Evolutionary conservation across 1,139 yeast species (phyloP).

Genomic region (Taphrina flavorubra): DNA sequence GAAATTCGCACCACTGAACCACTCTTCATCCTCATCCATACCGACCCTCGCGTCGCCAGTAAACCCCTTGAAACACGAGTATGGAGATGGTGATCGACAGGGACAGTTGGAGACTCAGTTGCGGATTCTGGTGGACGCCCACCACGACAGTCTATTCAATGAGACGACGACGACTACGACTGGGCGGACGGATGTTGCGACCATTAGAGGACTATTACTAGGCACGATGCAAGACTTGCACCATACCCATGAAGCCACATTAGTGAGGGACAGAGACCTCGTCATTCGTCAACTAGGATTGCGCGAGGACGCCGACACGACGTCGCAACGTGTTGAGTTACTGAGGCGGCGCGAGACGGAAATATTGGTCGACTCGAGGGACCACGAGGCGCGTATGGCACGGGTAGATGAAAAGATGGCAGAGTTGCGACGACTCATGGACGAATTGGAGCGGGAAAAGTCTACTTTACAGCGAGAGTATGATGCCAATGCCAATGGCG

Average conservation of each 20-base stretch:
- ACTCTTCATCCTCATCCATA: not conserved
- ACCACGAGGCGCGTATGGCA: not conserved
- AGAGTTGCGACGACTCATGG: not conserved
- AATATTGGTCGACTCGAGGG: not conserved
- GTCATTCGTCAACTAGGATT: not conserved
- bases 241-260: not conserved
- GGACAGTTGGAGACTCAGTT: not conserved
- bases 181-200: not conserved
- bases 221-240: not conserved
- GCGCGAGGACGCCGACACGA: not conserved
- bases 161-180: too few relatives aligned
- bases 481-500: not conserved
- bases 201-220: not conserved
- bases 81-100: too few relatives aligned
- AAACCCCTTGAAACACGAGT: too few relatives aligned
- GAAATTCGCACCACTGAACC: slow-evolving; percentile 12
- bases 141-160: not conserved
- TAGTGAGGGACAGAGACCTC: not conserved
- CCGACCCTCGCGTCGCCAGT: too few relatives aligned
- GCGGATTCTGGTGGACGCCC: slow-evolving; percentile 4
- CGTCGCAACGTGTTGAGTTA: not conserved
- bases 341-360: not conserved
- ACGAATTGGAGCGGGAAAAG: not conserved
- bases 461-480: not conserved
- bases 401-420: not conserved